A percentile compares a stretch with the other conserved stretches of the same genome.
Evolutionary conservation across 148 eudicot species (phyloP).

Genomic region (Arbutus unedo): DNA sequence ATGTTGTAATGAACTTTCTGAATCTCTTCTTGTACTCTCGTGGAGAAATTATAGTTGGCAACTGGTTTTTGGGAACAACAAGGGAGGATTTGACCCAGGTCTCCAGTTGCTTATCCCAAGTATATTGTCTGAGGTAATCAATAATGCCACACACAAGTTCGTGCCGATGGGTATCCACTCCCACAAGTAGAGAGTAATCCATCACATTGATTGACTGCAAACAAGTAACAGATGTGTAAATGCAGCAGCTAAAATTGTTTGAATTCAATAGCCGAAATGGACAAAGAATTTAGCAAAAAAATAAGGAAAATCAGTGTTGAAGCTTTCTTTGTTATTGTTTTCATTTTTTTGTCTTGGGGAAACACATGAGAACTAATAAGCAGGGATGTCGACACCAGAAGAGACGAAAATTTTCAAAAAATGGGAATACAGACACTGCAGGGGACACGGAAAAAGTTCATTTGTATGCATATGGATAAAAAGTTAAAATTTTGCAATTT

Average conservation of each 20-base stretch:
- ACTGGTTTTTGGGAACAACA: slow-evolving; percentile 67
- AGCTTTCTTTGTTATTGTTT: background rate
- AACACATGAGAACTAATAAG: background rate
- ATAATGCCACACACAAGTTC: slow-evolving; percentile 92
- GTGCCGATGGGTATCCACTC: slow-evolving; percentile 58
- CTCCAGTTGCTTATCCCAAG: slow-evolving; percentile 95
- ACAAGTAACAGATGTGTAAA: slow-evolving; percentile 4
- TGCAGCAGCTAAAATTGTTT: slow-evolving; percentile 18
- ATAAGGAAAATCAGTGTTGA: background rate
- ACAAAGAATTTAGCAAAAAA: background rate
- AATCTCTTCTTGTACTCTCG: slow-evolving; percentile 78
- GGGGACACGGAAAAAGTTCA: background rate
- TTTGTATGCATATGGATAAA: background rate
- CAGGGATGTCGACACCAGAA: background rate
- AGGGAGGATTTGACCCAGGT: slow-evolving; percentile 88
- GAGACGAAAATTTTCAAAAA: background rate
- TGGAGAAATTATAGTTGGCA: slow-evolving; percentile 86
- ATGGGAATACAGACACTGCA: background rate
- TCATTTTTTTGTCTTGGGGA: background rate
- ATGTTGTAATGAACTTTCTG: slow-evolving; percentile 80
- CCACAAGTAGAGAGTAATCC: slow-evolving; percentile 97
- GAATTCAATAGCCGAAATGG: background rate
- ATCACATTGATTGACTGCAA: slow-evolving; percentile 79
- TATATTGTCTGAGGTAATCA: slow-evolving; percentile 85
- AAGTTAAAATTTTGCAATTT: background rate